phyloP scores from a whole-genome alignment of 192 early-diverging fungal genomes.

The Coemansia sp. region DNA sequence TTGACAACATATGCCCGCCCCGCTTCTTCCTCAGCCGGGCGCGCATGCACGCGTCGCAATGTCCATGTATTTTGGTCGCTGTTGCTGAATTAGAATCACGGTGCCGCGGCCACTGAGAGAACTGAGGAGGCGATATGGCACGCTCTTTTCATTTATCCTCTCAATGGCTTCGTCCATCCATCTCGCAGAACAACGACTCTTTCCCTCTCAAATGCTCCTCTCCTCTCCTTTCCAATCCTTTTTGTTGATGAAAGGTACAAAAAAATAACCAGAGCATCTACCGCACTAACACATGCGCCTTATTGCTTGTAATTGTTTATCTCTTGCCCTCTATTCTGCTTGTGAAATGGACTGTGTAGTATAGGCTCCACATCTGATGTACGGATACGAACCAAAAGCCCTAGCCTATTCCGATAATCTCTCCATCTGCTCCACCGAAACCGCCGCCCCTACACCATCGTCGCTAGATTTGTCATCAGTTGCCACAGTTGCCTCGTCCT shows the following conservation, averaged over 20 bases:
- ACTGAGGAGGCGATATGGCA: neutral
- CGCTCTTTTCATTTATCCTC: neutral
- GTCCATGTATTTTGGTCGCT: slow-evolving; percentile 5
- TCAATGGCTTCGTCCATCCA: neutral
- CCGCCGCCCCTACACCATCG: slow-evolving; percentile 27
- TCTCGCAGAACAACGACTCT: neutral
- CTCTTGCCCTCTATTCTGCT: neutral
- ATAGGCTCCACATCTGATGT: slow-evolving; percentile 26
- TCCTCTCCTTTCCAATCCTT: neutral
- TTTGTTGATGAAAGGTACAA: neutral
- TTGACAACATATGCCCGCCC: neutral
- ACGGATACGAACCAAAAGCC: slow-evolving; percentile 38
- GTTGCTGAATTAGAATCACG: neutral
- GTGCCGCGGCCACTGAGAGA: neutral
- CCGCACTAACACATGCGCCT: neutral
- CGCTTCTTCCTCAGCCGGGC: slow-evolving; percentile 1
- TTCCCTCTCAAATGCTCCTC: neutral
- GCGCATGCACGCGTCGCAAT: slow-evolving; percentile 1
- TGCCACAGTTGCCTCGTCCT: neutral
- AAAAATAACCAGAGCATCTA: neutral
- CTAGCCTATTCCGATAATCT: slow-evolving; percentile 47
- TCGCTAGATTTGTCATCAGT: slow-evolving; percentile 17
- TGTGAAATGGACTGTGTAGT: neutral
- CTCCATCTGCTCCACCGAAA: slow-evolving; percentile 49
- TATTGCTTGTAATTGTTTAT: neutral